phyloP scores from a whole-genome alignment of 202 grass and related monocot species.

The Hordeum pubiflorum region DNA sequence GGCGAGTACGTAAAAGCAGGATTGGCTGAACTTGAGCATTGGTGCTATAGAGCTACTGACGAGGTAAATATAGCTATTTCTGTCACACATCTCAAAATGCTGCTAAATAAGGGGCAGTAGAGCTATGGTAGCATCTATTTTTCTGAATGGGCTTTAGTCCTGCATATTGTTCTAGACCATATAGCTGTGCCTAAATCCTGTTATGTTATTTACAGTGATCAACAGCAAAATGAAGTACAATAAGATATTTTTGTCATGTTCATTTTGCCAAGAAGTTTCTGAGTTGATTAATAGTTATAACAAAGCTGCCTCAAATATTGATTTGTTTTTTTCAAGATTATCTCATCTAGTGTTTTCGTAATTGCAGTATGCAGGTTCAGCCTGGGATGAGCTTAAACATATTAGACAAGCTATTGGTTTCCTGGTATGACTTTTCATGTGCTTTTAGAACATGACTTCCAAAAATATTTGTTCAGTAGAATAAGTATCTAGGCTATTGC shows the following conservation, averaged over 20 bases:
- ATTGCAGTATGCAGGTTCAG: constrained; percentile 87
- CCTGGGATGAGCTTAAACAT: constrained; percentile 98
- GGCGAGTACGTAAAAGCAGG: constrained; percentile 96
- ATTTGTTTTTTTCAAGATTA: neutral
- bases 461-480: neutral
- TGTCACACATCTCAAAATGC: constrained; percentile 15
- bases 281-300: neutral
- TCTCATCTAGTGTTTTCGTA: constrained; percentile 27
- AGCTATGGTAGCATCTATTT: neutral
- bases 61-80: constrained; percentile 55
- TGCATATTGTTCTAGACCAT: constrained; percentile 14
- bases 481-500: neutral
- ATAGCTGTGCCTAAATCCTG: neutral
- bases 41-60: constrained; percentile 88
- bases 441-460: constrained; percentile 10
- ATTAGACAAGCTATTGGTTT: constrained; percentile 98
- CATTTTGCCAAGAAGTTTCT: neutral
- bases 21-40: constrained; percentile 95
- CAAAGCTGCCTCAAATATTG: neutral
- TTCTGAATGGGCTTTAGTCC: neutral
- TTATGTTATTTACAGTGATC: neutral
- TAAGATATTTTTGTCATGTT: constrained; percentile 6
- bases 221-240: constrained; percentile 17
- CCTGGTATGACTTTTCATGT: constrained; percentile 57
- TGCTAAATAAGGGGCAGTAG: constrained; percentile 2